phyloP scores from a whole-genome alignment of 495 filamentous ascomycete species.

The Clohesyomyces aquaticus region DNA sequence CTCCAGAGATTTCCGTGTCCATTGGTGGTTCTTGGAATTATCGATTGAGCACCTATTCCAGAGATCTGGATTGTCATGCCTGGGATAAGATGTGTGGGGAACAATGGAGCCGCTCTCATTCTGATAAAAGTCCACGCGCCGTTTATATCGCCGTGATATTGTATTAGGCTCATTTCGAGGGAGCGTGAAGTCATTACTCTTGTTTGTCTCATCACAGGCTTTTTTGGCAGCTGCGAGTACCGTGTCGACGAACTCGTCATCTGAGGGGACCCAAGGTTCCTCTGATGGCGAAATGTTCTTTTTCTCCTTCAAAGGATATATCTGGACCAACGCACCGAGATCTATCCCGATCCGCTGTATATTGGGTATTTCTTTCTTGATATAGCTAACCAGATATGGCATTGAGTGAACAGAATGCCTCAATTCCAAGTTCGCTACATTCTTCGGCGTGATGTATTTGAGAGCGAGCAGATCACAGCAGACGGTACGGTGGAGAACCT shows the following conservation, averaged over 20 bases:
- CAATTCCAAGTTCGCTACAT: no score
- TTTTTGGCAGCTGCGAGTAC: neutral
- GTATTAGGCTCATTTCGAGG: neutral
- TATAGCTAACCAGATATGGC: constrained; percentile 2
- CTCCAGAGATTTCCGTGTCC: neutral
- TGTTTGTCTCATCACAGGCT: neutral
- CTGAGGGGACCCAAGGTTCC: neutral
- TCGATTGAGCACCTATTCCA: neutral
- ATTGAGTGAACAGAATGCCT: constrained; percentile 10
- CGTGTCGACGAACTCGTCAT: neutral
- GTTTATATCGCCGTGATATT: neutral
- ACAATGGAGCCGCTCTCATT: neutral
- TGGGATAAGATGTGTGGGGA: no score
- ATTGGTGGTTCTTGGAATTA: neutral
- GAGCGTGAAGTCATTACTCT: no score
- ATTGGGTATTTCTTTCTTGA: constrained; percentile 4
- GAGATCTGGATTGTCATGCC: no score
- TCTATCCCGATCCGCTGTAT: constrained; percentile 27
- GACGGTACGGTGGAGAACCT: no score
- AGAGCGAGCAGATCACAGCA: no score
- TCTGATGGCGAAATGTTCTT: neutral
- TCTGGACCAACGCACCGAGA: constrained; percentile 32
- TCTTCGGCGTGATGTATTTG: no score
- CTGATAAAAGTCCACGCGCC: neutral
- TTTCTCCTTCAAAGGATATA: constrained; percentile 19